Conservation (phyloP, 192 early-diverging fungal genomes). For the Umbelopsis sp. region DNA sequence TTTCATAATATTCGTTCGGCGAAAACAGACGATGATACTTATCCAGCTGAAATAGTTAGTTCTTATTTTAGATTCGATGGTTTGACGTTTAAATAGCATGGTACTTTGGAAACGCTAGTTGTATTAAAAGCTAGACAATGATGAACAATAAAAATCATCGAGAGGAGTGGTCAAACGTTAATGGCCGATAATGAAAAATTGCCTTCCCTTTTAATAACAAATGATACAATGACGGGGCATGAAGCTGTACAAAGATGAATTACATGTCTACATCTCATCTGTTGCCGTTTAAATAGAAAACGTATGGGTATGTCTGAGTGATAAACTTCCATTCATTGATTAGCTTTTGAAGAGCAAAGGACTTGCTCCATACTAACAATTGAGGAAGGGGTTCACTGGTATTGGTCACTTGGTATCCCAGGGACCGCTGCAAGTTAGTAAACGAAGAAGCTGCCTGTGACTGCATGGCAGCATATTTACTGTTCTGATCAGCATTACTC, state of each 20-base stretch:
- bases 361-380: slow-evolving; percentile 19
- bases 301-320: slow-evolving; percentile 11
- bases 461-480: not conserved
- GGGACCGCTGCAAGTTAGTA: slow-evolving; percentile 17
- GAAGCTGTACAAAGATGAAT: not conserved
- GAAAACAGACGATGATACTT: not conserved
- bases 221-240: not conserved
- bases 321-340: slow-evolving; percentile 23
- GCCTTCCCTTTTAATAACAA: not conserved
- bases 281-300: not conserved
- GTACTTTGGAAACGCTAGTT: not conserved
- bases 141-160: not conserved
- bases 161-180: not conserved
- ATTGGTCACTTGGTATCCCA: slow-evolving; percentile 26
- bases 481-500: not conserved
- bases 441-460: slow-evolving; percentile 14
- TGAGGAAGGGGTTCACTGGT: not conserved
- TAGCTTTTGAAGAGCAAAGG: slow-evolving; percentile 16
- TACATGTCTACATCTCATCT: slow-evolving; percentile 8
- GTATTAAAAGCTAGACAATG: not conserved
- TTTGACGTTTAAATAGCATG: not conserved
- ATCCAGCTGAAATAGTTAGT: not conserved
- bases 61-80: slow-evolving; percentile 7
- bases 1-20: not conserved
- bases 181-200: not conserved